Evolutionary conservation across 2,329 filamentous ascomycete genomes (phyloP).

Genomic region (Aspergillus sp.): DNA sequence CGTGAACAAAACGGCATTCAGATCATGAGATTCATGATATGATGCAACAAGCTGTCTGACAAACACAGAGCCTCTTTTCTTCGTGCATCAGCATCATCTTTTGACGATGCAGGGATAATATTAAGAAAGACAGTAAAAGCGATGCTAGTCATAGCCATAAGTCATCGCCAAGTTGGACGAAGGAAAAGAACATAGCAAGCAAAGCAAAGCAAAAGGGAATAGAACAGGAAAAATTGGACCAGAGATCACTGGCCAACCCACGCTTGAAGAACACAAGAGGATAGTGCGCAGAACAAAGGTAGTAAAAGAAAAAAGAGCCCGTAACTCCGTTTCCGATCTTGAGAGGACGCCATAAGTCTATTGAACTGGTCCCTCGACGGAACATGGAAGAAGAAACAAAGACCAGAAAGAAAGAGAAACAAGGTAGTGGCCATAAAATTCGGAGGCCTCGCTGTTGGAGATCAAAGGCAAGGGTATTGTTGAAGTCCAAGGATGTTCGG

Average conservation of each 20-base stretch:
- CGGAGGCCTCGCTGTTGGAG: constrained; percentile 1
- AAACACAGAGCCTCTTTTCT: background rate
- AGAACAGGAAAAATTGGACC: constrained; percentile 1
- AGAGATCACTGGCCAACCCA: constrained; percentile 15
- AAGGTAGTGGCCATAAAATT: background rate
- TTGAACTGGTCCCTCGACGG: constrained; percentile 12
- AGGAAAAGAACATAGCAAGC: background rate
- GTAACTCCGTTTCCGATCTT: constrained; percentile 21
- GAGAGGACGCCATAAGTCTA: constrained; percentile 23
- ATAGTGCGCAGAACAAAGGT: background rate
- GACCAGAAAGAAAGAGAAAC: background rate
- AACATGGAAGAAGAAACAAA: constrained; percentile 6
- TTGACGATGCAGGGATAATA: background rate
- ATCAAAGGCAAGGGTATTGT: constrained; percentile 3
- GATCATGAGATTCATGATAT: constrained; percentile 1
- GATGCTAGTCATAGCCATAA: background rate
- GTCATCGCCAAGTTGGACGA: background rate
- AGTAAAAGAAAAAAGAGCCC: constrained; percentile 9
- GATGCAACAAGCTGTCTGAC: background rate
- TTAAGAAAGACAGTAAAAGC: background rate
- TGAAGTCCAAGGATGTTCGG: background rate
- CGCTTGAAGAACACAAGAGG: constrained; percentile 9
- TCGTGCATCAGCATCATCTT: background rate
- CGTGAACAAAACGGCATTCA: constrained; percentile 8
- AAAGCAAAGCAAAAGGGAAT: constrained; percentile 3